Percentiles rank a stretch among this genome's conserved stretches.
Conservation (phyloP, 768 basidiomycete species). For the Leucosporidium creatinivorum region DNA sequence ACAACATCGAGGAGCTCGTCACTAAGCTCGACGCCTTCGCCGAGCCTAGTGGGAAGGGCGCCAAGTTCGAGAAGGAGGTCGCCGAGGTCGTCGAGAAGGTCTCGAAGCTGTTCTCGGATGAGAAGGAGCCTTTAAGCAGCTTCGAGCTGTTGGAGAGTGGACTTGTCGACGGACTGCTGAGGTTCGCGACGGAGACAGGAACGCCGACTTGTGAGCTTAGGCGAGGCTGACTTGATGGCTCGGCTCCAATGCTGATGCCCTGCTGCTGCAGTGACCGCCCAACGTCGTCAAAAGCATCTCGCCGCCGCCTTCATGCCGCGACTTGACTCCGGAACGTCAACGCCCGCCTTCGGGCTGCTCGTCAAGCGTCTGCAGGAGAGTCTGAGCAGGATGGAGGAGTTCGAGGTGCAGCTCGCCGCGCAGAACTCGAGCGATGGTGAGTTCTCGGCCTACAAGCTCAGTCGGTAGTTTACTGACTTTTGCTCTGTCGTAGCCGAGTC, state of each 20-base stretch:
- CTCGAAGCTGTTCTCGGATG: slow-evolving; percentile 67
- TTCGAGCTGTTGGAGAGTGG: slow-evolving; percentile 94
- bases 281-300: slow-evolving; percentile 66
- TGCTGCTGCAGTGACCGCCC: slow-evolving; percentile 51
- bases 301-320: slow-evolving; percentile 66
- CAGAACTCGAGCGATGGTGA: slow-evolving; percentile 53
- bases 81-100: slow-evolving; percentile 60
- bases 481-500: slow-evolving; percentile 53
- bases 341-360: slow-evolving; percentile 62
- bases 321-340: slow-evolving; percentile 48
- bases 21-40: slow-evolving; percentile 50
- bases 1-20: slow-evolving; percentile 55
- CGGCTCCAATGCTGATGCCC: too few species aligned
- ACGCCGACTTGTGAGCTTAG: slow-evolving; percentile 20
- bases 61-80: slow-evolving; percentile 57
- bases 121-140: slow-evolving; percentile 65
- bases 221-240: too few species aligned
- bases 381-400: slow-evolving; percentile 87
- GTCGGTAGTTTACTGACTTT: not conserved
- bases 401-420: slow-evolving; percentile 73
- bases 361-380: slow-evolving; percentile 96
- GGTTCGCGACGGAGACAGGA: slow-evolving; percentile 58
- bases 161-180: slow-evolving; percentile 75
- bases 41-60: not conserved
- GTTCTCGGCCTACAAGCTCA: not conserved